phyloP scores from a whole-genome alignment of 2,329 filamentous ascomycete genomes.

The Podosphaera xanthii region DNA sequence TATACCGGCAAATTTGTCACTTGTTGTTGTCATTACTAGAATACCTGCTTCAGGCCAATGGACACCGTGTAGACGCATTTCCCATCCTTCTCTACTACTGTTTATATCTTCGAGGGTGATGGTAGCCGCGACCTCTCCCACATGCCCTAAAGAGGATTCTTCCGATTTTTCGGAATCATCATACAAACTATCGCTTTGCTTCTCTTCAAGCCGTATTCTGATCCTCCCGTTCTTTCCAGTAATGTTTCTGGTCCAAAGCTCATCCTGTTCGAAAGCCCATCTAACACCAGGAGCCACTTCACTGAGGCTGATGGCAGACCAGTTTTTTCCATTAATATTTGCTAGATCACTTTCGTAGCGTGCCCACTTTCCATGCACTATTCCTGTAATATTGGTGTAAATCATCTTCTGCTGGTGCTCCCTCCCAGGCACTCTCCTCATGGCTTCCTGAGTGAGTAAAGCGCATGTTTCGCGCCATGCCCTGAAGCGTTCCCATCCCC shows the following conservation, averaged over 20 bases:
- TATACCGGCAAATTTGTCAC: constrained; percentile 82
- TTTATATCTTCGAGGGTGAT: constrained; percentile 51
- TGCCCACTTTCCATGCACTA: constrained; percentile 15
- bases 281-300: constrained; percentile 39
- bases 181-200: constrained; percentile 3
- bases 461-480: constrained; percentile 42
- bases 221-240: constrained; percentile 51
- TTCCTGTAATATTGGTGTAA: constrained; percentile 17
- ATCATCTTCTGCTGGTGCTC: constrained; percentile 5
- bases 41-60: constrained; percentile 68
- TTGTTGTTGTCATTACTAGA: constrained; percentile 67
- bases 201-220: constrained; percentile 40
- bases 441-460: constrained; percentile 32
- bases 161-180: not conserved
- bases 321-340: constrained; percentile 12
- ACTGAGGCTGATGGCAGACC: constrained; percentile 34
- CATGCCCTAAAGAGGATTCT: constrained; percentile 15
- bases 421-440: constrained; percentile 1
- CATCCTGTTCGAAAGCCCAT: constrained; percentile 30
- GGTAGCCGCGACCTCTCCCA: constrained; percentile 46
- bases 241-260: constrained; percentile 56
- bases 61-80: constrained; percentile 59
- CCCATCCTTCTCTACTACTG: constrained; percentile 47
- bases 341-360: constrained; percentile 10
- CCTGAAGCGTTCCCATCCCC: constrained; percentile 49